Percentiles rank a stretch among this genome's conserved stretches.
These are phyloP conservation scores for Xylaria castorea DNA, from an alignment of 495 filamentous ascomycete species.

Conservation along the genomic window DNA sequence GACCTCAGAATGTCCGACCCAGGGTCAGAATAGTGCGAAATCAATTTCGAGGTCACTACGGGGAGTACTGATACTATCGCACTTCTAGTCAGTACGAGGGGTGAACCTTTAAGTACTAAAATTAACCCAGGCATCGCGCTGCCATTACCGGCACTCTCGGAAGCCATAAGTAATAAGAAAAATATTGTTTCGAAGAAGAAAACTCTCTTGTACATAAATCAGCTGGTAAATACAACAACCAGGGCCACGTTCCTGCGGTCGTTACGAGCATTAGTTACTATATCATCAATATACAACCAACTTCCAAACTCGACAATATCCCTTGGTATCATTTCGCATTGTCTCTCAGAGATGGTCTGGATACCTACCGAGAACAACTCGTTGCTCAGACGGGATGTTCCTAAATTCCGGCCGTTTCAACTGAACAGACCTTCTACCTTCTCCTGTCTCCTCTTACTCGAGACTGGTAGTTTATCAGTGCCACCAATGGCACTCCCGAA, in stretches of 20 bases:
- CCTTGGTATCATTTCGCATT: neutral
- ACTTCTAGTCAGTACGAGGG: neutral
- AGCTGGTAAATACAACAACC: neutral
- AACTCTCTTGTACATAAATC: neutral
- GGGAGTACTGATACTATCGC: neutral
- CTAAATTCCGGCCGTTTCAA: neutral
- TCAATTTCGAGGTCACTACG: neutral
- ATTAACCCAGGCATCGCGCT: neutral
- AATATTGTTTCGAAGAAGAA: neutral
- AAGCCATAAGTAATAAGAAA: neutral
- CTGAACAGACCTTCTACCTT: neutral
- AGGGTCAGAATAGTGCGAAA: neutral
- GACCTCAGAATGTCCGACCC: neutral
- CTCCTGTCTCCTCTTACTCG: neutral
- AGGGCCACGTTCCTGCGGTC: neutral
- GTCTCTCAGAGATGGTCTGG: neutral
- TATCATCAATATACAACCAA: neutral
- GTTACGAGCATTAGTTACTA: neutral
- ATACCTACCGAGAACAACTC: neutral
- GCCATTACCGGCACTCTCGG: neutral
- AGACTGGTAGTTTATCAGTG: conserved; percentile 12
- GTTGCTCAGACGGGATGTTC: neutral
- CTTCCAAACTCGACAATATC: neutral
- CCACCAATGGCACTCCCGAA: conserved; percentile 1
- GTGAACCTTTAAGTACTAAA: neutral